These are phyloP conservation scores for Hanseniaspora vineae DNA, from an alignment of 805 yeast species.

Conservation along the genomic window DNA sequence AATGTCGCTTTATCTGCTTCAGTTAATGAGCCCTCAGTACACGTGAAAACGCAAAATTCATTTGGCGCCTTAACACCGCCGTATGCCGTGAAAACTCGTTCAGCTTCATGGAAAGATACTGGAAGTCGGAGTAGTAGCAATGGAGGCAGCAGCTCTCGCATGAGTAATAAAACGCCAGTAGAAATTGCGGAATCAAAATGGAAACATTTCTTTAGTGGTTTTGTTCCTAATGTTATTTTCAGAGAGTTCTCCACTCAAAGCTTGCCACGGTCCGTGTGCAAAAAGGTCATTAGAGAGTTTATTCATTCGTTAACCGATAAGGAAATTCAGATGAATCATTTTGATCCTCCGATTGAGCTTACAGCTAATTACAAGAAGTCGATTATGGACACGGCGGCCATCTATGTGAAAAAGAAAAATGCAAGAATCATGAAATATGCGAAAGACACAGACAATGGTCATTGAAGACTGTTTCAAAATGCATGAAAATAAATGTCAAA, in stretches of 20 bases:
- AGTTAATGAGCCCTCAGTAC: too few relatives aligned
- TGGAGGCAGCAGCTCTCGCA: background rate
- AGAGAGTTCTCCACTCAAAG: constrained; percentile 57
- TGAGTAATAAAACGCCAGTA: background rate
- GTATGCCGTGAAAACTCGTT: too few relatives aligned
- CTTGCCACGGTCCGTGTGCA: constrained; percentile 69
- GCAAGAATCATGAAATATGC: background rate
- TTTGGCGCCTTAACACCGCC: too few relatives aligned
- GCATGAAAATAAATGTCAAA: too few relatives aligned
- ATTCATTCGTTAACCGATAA: constrained; percentile 40
- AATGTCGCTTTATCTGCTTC: too few relatives aligned
- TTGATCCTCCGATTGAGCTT: background rate
- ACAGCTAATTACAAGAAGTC: background rate
- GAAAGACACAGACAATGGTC: background rate
- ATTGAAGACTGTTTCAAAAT: background rate
- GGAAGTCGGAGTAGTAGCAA: too few relatives aligned
- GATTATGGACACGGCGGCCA: background rate
- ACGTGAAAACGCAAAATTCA: too few relatives aligned
- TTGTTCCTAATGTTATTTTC: constrained; percentile 69
- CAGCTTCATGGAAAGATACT: too few relatives aligned
- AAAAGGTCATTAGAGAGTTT: constrained; percentile 18
- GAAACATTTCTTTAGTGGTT: constrained; percentile 44
- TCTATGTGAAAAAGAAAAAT: background rate
- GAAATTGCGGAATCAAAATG: constrained; percentile 20
- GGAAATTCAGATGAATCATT: constrained; percentile 32